phyloP scores from a whole-genome alignment of 2,329 filamentous ascomycete genomes.

The Coleophoma crateriformis region DNA sequence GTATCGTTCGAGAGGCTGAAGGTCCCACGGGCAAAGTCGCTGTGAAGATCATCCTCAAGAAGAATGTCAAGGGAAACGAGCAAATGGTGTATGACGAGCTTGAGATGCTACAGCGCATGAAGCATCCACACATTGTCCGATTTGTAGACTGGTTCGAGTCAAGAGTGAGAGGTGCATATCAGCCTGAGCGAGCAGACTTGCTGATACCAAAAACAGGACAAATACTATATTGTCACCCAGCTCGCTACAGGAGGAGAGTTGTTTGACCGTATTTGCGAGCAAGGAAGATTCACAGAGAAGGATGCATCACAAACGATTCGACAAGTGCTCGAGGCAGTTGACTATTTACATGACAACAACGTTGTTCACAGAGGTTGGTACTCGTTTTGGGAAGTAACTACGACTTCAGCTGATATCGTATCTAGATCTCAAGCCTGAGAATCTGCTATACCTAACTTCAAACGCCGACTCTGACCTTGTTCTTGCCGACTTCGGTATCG shows the following conservation, averaged over 20 bases:
- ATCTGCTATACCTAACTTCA: slow-evolving; percentile 85
- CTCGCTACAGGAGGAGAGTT: slow-evolving; percentile 92
- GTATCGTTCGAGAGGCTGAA: slow-evolving; percentile 94
- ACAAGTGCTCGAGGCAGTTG: slow-evolving; percentile 86
- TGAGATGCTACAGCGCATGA: slow-evolving; percentile 82
- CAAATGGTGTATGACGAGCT: slow-evolving; percentile 98
- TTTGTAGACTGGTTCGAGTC: slow-evolving; percentile 99
- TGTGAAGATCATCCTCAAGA: slow-evolving; percentile 98
- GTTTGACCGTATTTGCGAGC: slow-evolving; percentile 96
- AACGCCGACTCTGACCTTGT: slow-evolving; percentile 78
- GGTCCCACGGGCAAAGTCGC: slow-evolving; percentile 81
- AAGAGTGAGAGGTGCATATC: slow-evolving; percentile 52
- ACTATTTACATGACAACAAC: slow-evolving; percentile 91
- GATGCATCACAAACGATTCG: slow-evolving; percentile 87
- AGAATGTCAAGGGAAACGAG: slow-evolving; percentile 97
- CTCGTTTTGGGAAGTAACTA: background rate
- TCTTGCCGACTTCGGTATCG: slow-evolving; percentile 95
- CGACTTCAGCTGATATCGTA: slow-evolving; percentile 9
- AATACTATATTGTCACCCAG: slow-evolving; percentile 99
- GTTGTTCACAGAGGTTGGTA: slow-evolving; percentile 83
- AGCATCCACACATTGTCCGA: slow-evolving; percentile 92
- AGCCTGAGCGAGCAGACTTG: background rate
- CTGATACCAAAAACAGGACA: slow-evolving; percentile 59
- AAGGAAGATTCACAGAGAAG: slow-evolving; percentile 97
- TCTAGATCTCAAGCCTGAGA: slow-evolving; percentile 93